Evolutionary conservation across 352 stramenopile genomes (phyloP).

Genomic region (Phytophthora citricola): DNA sequence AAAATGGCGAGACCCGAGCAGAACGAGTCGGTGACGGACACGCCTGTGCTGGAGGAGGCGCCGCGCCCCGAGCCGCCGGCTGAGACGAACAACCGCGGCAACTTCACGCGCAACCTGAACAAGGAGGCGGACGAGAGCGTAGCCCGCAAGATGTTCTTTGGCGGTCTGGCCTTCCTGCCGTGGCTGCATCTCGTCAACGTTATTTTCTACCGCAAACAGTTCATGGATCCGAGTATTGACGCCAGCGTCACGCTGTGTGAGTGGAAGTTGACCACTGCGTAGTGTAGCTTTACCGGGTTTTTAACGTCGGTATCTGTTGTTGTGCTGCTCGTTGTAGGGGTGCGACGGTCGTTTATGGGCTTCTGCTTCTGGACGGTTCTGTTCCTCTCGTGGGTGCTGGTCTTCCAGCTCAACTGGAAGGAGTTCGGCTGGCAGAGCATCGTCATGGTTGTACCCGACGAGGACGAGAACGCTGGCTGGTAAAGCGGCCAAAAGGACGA

Average conservation of each 20-base stretch:
- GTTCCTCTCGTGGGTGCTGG: conserved; percentile 77
- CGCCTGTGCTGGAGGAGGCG: conserved; percentile 66
- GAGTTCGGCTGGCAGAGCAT: conserved; percentile 82
- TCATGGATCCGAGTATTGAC: conserved; percentile 72
- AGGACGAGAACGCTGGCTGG: conserved; percentile 77
- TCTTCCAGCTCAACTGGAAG: conserved; percentile 89
- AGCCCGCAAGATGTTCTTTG: conserved; percentile 88
- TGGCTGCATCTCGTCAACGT: conserved; percentile 89
- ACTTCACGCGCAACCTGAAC: conserved; percentile 90
- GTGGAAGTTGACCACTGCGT: conserved; percentile 8
- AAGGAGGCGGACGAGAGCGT: conserved; percentile 75
- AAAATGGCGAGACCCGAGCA: conserved; percentile 34
- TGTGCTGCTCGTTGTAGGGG: conserved; percentile 44
- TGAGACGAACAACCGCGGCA: conserved; percentile 79
- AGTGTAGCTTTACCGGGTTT: no score
- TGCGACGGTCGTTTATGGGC: conserved; percentile 77
- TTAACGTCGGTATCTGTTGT: background rate
- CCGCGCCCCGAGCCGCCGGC: conserved; percentile 21
- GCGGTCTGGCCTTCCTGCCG: conserved; percentile 70
- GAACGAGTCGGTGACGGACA: conserved; percentile 49
- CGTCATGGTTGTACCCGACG: conserved; percentile 74
- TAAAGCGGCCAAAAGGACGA: conserved; percentile 24
- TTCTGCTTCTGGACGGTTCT: conserved; percentile 75
- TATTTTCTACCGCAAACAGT: conserved; percentile 84
- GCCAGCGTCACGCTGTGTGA: conserved; percentile 78